Evolutionary conservation across 352 stramenopile genomes (phyloP), one percentile per base, ranked within the genome.

Genomic region (Globisporangium viniferum): DNA sequence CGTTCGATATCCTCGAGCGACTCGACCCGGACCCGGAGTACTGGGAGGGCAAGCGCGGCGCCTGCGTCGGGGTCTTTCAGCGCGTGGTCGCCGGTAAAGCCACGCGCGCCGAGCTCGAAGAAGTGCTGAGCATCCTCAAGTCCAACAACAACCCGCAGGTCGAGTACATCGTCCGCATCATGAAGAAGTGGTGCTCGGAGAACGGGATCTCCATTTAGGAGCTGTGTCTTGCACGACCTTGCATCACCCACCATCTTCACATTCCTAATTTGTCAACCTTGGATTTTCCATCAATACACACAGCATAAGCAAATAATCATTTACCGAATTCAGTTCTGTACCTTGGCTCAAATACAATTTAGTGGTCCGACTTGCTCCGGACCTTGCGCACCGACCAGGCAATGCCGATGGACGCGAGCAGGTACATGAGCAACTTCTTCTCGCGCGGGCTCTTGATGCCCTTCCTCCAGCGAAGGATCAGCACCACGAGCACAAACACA

Each of bases 11-110:
- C 56, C 79, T 99, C 27, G 90, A 98, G 74, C 82, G 95, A 18
- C 80, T 99, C 12, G 96, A 99, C 66, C 83, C 92, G 5, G 95
- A 98, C 70, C 92, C 95, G 1, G 94, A 99, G 78, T 99, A 98
- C 74, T 98, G 93, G 92, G 96, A 99, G 69, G 97, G 97, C 20
- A 98, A 99, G 75, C 90, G 95, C 44, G 97, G 97, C 33, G 94
- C 94, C 18, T 98, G 94, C 70, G 91, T 98, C 14, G 96, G 96
- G 41, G 95, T 98, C 15, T 98, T 99, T 70, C 94, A 98, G 67
- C 82, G 91, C 33, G 86, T 97, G n/a, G 86, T 99, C 24, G 92
- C 92, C 2, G 95, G 91, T 15, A 97, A 97, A 67, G 86, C 89
- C 5, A 86, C 85, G 7, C 93, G 93, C 59, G 88, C 96, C 27